These are phyloP conservation scores for Gossypium lobatum DNA, from an alignment of 441 rosid species.

Conservation along the genomic window DNA sequence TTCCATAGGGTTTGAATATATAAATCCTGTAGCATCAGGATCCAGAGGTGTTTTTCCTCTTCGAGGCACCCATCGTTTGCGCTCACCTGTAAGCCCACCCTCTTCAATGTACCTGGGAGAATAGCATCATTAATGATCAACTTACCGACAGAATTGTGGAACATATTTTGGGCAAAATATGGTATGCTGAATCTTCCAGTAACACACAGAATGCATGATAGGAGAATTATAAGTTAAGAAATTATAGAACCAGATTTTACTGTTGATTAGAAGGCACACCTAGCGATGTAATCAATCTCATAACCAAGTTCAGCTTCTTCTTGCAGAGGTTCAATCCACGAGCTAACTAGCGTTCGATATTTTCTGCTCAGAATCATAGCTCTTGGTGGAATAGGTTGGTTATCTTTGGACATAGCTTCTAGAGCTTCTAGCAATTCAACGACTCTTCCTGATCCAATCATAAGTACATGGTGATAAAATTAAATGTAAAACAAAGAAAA, in stretches of 20 bases:
- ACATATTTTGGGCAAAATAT: not conserved
- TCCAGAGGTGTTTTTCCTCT: constrained; percentile 89
- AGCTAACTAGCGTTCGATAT: constrained; percentile 90
- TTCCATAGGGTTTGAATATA: constrained; percentile 79
- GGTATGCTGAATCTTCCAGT: not conserved
- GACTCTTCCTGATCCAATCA: constrained; percentile 71
- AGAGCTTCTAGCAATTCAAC: constrained; percentile 86
- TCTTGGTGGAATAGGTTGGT: constrained; percentile 79
- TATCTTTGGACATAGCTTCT: constrained; percentile 79
- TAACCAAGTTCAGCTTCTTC: constrained; percentile 97
- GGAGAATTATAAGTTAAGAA: not conserved
- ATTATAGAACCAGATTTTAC: not conserved
- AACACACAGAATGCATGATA: not conserved
- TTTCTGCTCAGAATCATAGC: constrained; percentile 94
- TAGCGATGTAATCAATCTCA: constrained; percentile 82
- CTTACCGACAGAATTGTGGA: not conserved
- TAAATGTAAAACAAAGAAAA: not conserved
- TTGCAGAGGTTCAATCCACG: constrained; percentile 96
- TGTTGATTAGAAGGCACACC: constrained; percentile 34
- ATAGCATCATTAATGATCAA: constrained; percentile 12
- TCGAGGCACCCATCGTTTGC: constrained; percentile 98
- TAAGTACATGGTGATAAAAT: constrained; percentile 8
- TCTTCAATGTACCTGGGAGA: constrained; percentile 64
- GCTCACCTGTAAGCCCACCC: constrained; percentile 97
- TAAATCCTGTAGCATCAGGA: constrained; percentile 84